phyloP scores from a whole-genome alignment of 2,329 filamentous ascomycete species.

The Anthostomella pinea region DNA sequence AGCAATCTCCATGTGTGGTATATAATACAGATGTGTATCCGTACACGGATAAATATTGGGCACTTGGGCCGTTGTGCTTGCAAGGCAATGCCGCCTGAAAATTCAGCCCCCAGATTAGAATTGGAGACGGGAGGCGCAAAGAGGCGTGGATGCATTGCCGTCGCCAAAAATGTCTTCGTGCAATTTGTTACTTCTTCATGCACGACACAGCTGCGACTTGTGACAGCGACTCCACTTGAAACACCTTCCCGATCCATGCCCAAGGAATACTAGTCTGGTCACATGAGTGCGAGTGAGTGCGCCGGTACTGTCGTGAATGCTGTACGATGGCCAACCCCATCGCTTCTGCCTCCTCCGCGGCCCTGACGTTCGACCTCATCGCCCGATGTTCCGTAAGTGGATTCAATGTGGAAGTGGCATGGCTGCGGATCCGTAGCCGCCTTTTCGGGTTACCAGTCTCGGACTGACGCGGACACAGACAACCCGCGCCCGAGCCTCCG shows the following conservation, averaged over 20 bases:
- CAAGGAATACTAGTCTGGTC: too few relatives aligned
- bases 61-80: background rate
- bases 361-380: conserved; percentile 74
- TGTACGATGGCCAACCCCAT: conserved; percentile 49
- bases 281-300: too few relatives aligned
- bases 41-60: background rate
- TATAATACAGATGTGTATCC: background rate
- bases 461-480: too few relatives aligned
- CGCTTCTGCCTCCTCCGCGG: conserved; percentile 51
- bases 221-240: background rate
- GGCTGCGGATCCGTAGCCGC: too few relatives aligned
- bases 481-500: conserved; percentile 88
- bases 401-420: too few relatives aligned
- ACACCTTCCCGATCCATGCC: background rate
- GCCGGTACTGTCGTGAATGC: conserved; percentile 10
- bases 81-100: background rate
- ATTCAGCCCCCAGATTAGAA: too few relatives aligned
- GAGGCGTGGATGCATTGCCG: too few relatives aligned
- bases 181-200: conserved; percentile 15
- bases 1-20: background rate
- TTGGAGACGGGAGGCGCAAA: too few relatives aligned
- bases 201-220: conserved; percentile 1
- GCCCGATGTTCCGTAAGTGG: conserved; percentile 77
- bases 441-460: background rate
- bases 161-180: conserved; percentile 1